Evolutionary conservation across 495 filamentous ascomycete genomes (phyloP).

Genomic region (Aspergillus bridgeri): DNA sequence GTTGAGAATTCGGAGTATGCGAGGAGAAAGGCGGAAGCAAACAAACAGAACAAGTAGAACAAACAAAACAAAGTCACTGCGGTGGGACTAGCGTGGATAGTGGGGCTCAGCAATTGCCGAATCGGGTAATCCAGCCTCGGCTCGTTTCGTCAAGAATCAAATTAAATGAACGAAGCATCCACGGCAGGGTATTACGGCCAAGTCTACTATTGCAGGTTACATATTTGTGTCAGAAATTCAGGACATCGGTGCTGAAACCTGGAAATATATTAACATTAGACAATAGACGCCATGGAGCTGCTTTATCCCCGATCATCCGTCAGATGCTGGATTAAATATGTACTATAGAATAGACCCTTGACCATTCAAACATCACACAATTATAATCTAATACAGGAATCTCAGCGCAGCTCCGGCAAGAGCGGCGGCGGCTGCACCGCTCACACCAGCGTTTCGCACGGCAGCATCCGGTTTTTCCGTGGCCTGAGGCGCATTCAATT

Average conservation of each 20-base stretch:
- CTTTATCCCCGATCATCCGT: background rate
- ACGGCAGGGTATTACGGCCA: no score
- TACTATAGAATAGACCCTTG: background rate
- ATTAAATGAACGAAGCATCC: no score
- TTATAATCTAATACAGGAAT: background rate
- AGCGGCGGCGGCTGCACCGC: slow-evolving; percentile 11
- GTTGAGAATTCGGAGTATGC: background rate
- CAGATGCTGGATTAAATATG: background rate
- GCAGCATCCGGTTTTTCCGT: slow-evolving; percentile 6
- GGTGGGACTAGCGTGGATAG: no score
- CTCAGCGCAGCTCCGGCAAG: slow-evolving; percentile 6
- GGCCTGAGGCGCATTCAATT: slow-evolving; percentile 14
- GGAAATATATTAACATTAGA: background rate
- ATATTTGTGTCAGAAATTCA: no score
- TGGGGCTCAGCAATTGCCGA: background rate
- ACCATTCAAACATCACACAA: background rate
- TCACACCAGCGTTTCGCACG: background rate
- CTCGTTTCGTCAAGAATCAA: no score
- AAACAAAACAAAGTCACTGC: background rate
- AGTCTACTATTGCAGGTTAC: no score
- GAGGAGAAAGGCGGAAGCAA: background rate
- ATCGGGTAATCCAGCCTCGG: background rate
- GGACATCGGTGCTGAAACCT: background rate
- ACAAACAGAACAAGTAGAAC: background rate
- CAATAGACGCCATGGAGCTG: no score